These are phyloP conservation scores for Agroathelia rolfsii DNA, from an alignment of 1,284 basidiomycete species.

Conservation along the genomic window DNA sequence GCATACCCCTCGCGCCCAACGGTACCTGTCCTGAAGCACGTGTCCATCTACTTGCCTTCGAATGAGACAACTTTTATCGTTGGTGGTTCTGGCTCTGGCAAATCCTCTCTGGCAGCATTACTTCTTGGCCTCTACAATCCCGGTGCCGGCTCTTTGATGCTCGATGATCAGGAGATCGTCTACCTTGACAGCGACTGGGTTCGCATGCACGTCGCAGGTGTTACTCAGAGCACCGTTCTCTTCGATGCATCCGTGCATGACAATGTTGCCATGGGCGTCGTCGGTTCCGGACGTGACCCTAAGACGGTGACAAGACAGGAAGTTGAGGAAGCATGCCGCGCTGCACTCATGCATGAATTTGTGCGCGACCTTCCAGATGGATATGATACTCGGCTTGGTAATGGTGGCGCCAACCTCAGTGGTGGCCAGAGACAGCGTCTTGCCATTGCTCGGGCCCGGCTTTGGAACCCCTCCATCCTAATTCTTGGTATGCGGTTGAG, in stretches of 20 bases:
- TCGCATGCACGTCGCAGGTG: constrained; percentile 63
- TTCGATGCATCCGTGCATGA: constrained; percentile 81
- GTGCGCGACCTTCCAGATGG: constrained; percentile 75
- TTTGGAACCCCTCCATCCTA: constrained; percentile 83
- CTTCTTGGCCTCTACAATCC: constrained; percentile 74
- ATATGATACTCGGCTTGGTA: constrained; percentile 79
- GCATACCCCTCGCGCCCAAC: constrained; percentile 65
- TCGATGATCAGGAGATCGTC: constrained; percentile 77
- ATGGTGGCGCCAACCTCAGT: constrained; percentile 68
- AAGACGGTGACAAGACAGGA: constrained; percentile 53
- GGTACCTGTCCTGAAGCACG: constrained; percentile 36
- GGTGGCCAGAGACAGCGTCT: constrained; percentile 93
- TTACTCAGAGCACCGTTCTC: constrained; percentile 72
- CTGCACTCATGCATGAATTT: constrained; percentile 85
- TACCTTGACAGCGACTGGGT: constrained; percentile 75
- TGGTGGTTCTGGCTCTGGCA: constrained; percentile 73
- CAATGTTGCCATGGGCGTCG: constrained; percentile 77
- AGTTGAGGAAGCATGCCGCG: constrained; percentile 76
- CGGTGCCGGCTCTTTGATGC: constrained; percentile 48
- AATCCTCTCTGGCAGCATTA: constrained; percentile 71
- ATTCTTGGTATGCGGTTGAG: constrained; percentile 74
- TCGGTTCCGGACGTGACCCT: constrained; percentile 28
- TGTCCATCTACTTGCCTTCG: constrained; percentile 56
- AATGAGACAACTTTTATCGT: constrained; percentile 75
- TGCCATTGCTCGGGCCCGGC: constrained; percentile 80